phyloP scores from a whole-genome alignment of 2,329 filamentous ascomycete genomes.

The Plenodomus lindquistii region DNA sequence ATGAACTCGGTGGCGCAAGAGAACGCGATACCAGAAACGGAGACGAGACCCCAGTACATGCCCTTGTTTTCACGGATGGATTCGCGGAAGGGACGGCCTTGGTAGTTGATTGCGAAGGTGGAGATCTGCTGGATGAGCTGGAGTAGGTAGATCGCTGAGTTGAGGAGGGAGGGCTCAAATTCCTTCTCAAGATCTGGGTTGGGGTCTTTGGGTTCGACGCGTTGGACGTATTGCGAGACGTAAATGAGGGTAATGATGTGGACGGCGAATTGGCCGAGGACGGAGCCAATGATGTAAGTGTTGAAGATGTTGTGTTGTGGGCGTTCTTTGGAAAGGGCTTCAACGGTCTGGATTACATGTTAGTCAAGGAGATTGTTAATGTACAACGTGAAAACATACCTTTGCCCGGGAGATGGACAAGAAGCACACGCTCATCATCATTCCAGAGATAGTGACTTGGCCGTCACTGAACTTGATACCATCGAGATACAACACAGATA shows the following conservation, averaged over 20 bases:
- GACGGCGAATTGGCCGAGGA: slow-evolving; percentile 94
- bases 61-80: slow-evolving; percentile 92
- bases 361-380: slow-evolving; percentile 21
- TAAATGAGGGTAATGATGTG: slow-evolving; percentile 95
- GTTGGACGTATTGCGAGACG: slow-evolving; percentile 85
- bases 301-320: slow-evolving; percentile 99
- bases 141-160: slow-evolving; percentile 94
- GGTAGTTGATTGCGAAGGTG: slow-evolving; percentile 99
- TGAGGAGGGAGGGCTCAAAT: slow-evolving; percentile 89
- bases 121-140: slow-evolving; percentile 99
- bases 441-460: slow-evolving; percentile 97
- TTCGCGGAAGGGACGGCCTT: slow-evolving; percentile 96
- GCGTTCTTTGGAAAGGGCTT: slow-evolving; percentile 92
- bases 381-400: slow-evolving; percentile 46
- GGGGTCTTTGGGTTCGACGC: slow-evolving; percentile 69
- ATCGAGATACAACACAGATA: slow-evolving; percentile 94
- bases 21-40: slow-evolving; percentile 88
- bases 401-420: slow-evolving; percentile 96
- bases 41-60: slow-evolving; percentile 97
- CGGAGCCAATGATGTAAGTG: slow-evolving; percentile 96
- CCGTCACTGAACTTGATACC: slow-evolving; percentile 99
- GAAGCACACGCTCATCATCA: slow-evolving; percentile 99
- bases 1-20: slow-evolving; percentile 93
- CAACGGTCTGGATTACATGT: slow-evolving; percentile 68
- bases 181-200: slow-evolving; percentile 91